Base-by-base conservation (phyloP, 2,329 filamentous ascomycete genomes). In the Bipolaris bicolor region DNA sequence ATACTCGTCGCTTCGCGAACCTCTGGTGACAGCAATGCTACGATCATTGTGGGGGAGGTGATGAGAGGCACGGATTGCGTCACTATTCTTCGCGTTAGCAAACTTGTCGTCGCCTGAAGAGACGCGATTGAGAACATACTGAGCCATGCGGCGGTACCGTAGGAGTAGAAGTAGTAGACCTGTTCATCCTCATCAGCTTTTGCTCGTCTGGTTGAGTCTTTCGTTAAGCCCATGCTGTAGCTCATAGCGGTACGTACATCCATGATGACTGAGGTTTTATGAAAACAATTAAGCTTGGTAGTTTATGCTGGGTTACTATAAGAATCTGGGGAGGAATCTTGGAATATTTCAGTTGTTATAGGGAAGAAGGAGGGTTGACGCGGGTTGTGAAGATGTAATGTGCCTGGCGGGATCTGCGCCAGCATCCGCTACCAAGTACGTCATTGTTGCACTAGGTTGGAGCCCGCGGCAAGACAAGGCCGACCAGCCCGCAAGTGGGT, bases 31-130 rank as follows among this genome's bases (percentile, higher is more conserved):
- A 88, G 80, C 59, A 89, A 76, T 10, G 84, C 80, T 53, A 86
- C 80, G 20, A 90, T 85, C 64, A 90, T 79, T 24, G 82, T 84
- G 0, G 88, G 88, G 5, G 83, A 82, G 5, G 82, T 65, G 52
- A 89, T 81, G 58, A 90, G 79, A 0, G 86, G 81, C 10, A 85
- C 62, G 7, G 79, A 71, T 73, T 81, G 79, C 7, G 78, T 63
- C 18, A 78, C 73, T 73, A 46, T 49, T 15, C 4, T 49, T 5
- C 7, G 7, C 52, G 46, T 68, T 49, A 71, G 62, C 33, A 48
- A 13, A 18, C n/a, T 26, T 5, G 7, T 9, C 7, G 7, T 2
- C 6, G 9, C 22, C 24, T 13, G 20, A 3, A n/a, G 5, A 24
- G 5, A 6, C 3, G 2, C 3, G 6, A 4, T 0, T 20, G 22